phyloP scores from a whole-genome alignment of 2,329 filamentous ascomycete genomes.

The Penicillium aurantiogriseum region DNA sequence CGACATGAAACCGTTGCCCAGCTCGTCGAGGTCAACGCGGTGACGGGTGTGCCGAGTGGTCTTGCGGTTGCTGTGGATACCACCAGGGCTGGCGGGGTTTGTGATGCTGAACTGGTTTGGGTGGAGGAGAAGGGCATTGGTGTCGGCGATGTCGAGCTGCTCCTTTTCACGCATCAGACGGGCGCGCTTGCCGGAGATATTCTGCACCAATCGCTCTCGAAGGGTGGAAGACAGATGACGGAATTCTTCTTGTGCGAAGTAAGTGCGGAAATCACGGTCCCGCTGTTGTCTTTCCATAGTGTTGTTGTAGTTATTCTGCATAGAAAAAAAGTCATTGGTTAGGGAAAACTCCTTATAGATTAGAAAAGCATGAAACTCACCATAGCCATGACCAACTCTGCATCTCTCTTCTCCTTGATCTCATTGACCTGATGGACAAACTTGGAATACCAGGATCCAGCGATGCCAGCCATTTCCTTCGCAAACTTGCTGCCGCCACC shows the following conservation, averaged over 20 bases:
- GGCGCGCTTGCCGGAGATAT: slow-evolving; percentile 56
- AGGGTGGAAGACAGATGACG: slow-evolving; percentile 58
- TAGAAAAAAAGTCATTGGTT: slow-evolving; percentile 1
- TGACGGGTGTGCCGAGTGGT: slow-evolving; percentile 63
- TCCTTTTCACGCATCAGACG: slow-evolving; percentile 64
- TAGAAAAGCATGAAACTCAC: slow-evolving; percentile 53
- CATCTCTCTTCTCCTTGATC: slow-evolving; percentile 81
- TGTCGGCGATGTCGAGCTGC: slow-evolving; percentile 65
- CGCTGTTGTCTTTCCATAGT: slow-evolving; percentile 56
- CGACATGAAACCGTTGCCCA: slow-evolving; percentile 47
- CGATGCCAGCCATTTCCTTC: slow-evolving; percentile 63
- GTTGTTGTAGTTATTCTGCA: slow-evolving; percentile 57
- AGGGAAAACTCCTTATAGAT: background rate
- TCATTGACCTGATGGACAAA: slow-evolving; percentile 87
- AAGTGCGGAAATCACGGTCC: slow-evolving; percentile 58
- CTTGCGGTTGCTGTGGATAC: slow-evolving; percentile 60
- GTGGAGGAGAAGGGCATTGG: slow-evolving; percentile 63
- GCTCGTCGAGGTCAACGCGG: slow-evolving; percentile 53
- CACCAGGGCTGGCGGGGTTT: slow-evolving; percentile 62
- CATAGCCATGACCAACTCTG: slow-evolving; percentile 75
- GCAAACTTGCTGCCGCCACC: slow-evolving; percentile 59
- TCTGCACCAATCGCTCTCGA: slow-evolving; percentile 60
- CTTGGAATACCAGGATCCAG: slow-evolving; percentile 78
- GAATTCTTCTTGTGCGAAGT: slow-evolving; percentile 63
- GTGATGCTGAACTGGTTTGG: slow-evolving; percentile 66